These are phyloP conservation scores for Phytophthora sojae DNA, from an alignment of 352 stramenopile genomes.

Conservation along the genomic window DNA sequence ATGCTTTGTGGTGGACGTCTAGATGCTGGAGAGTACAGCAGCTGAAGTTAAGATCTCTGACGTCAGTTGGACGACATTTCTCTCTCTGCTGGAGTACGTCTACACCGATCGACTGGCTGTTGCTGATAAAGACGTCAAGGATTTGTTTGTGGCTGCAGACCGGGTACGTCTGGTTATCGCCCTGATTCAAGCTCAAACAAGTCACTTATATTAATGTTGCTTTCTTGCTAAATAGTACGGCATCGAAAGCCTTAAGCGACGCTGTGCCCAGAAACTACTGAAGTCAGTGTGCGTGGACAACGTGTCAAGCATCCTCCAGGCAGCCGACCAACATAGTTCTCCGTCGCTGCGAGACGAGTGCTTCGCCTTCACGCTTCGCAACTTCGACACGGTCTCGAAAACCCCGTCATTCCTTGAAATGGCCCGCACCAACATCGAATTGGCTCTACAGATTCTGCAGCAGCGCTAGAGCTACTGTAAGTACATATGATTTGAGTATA, in stretches of 20 bases:
- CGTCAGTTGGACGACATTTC: conserved; percentile 91
- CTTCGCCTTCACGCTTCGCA: conserved; percentile 96
- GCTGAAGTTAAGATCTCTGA: conserved; percentile 92
- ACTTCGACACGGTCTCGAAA: conserved; percentile 98
- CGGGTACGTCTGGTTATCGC: conserved; percentile 42
- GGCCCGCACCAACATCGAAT: conserved; percentile 97
- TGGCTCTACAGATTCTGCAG: conserved; percentile 97
- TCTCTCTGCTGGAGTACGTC: conserved; percentile 95
- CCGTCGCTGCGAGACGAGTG: conserved; percentile 93
- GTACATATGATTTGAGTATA: conserved; percentile 4
- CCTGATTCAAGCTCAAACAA: too few species aligned
- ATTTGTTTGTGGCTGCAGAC: conserved; percentile 94
- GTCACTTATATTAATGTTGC: too few species aligned
- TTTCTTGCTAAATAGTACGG: conserved; percentile 56
- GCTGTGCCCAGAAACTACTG: conserved; percentile 96
- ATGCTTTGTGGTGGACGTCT: conserved; percentile 13
- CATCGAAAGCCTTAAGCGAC: conserved; percentile 87
- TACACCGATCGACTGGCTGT: conserved; percentile 95
- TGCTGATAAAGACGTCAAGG: conserved; percentile 88
- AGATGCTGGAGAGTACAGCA: conserved; percentile 92
- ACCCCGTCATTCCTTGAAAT: conserved; percentile 97
- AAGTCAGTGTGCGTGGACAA: conserved; percentile 96
- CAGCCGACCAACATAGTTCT: conserved; percentile 95
- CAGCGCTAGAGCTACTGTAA: conserved; percentile 48
- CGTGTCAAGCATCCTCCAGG: conserved; percentile 95